Conservation (phyloP, 345 rosid genomes). For the Schrenkiella parvula region DNA sequence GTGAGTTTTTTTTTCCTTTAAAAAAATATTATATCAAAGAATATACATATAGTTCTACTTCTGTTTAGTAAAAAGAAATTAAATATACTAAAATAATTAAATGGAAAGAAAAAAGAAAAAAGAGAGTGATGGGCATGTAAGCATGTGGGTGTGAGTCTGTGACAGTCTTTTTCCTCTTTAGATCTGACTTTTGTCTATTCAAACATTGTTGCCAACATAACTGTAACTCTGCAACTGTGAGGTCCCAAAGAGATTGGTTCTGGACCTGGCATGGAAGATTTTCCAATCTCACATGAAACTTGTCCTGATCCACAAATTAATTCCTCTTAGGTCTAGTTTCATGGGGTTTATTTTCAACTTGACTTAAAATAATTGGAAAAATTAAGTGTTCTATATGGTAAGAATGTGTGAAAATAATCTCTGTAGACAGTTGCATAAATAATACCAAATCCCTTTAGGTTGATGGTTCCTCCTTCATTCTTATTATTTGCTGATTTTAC, state of each 20-base stretch:
- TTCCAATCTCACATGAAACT: conserved; percentile 25
- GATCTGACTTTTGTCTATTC: conserved; percentile 34
- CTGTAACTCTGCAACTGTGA: conserved; percentile 12
- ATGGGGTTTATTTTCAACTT: not conserved
- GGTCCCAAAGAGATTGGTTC: conserved; percentile 20
- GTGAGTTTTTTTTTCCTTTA: not conserved
- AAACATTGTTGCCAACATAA: conserved; percentile 32
- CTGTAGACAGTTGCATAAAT: not conserved
- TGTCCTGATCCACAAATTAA: conserved; percentile 16
- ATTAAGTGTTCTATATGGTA: not conserved
- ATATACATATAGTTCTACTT: not conserved
- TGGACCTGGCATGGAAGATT: conserved; percentile 13
- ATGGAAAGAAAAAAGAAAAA: not conserved
- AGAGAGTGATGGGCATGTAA: conserved; percentile 32
- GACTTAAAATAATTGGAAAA: not conserved
- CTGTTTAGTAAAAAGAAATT: not conserved
- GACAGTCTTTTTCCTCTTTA: conserved; percentile 25
- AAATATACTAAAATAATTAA: not conserved
- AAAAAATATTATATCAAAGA: not conserved
- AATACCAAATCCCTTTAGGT: conserved; percentile 27
- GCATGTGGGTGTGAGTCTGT: conserved; percentile 33
- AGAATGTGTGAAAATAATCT: not conserved
- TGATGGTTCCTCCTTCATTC: conserved; percentile 21
- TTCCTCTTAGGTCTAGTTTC: not conserved
- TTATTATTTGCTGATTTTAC: conserved; percentile 28